These are phyloP conservation scores for Mycena epipterygia DNA, from an alignment of 768 basidiomycete species.

Conservation along the genomic window DNA sequence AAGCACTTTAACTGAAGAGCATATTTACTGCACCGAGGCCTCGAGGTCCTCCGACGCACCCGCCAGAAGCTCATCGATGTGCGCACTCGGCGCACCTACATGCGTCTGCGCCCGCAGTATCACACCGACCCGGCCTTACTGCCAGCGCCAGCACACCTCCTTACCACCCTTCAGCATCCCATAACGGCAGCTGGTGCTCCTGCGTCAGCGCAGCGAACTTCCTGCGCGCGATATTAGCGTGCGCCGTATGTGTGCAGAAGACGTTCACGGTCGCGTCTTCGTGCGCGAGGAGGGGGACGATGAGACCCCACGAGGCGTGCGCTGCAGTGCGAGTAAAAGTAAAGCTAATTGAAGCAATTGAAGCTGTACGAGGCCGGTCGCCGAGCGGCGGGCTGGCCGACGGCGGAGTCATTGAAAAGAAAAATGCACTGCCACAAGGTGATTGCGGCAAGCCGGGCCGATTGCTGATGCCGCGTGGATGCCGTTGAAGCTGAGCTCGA, in stretches of 20 bases:
- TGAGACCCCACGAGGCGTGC: constrained; percentile 79
- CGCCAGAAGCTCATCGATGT: constrained; percentile 80
- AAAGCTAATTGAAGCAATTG: constrained; percentile 57
- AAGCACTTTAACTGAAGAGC: constrained; percentile 69
- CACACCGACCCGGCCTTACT: constrained; percentile 70
- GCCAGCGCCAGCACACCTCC: constrained; percentile 32
- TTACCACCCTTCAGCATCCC: constrained; percentile 24
- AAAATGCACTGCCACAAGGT: background rate
- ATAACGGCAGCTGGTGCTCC: constrained; percentile 8
- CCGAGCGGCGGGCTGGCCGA: background rate
- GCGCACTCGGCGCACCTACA: constrained; percentile 69
- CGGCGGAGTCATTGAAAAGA: background rate
- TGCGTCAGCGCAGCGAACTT: background rate
- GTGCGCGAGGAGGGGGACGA: constrained; percentile 80
- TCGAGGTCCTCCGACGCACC: constrained; percentile 92
- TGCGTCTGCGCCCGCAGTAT: constrained; percentile 69
- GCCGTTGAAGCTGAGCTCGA: too few relatives aligned
- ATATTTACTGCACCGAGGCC: constrained; percentile 83
- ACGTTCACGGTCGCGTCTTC: constrained; percentile 90
- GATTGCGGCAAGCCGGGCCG: too few relatives aligned
- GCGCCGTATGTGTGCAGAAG: constrained; percentile 94
- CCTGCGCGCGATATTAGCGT: constrained; percentile 93
- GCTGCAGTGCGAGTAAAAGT: constrained; percentile 19
- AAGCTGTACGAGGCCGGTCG: constrained; percentile 54
- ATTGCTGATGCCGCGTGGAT: too few relatives aligned